A percentile compares a stretch with the other conserved stretches of the same genome.
These are phyloP conservation scores for Coelastrella sp. DNA, from an alignment of 139 green algal species.

Conservation along the genomic window DNA sequence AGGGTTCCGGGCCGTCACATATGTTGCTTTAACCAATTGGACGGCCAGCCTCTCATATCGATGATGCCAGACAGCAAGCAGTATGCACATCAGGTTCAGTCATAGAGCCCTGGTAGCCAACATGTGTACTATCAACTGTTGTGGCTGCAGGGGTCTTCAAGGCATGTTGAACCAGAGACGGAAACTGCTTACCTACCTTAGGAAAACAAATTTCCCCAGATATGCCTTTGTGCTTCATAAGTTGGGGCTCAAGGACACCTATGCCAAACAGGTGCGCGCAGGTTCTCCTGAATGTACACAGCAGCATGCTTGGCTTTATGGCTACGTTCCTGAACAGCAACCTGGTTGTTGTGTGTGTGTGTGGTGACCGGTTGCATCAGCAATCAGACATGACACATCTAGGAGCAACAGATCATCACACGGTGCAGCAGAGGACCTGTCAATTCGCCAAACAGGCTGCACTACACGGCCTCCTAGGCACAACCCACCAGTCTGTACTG, in stretches of 20 bases:
- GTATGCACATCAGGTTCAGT: too few relatives aligned
- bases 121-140: background rate
- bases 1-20: too few relatives aligned
- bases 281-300: background rate
- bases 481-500: background rate
- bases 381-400: background rate
- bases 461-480: too few relatives aligned
- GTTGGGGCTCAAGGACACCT: conserved; percentile 63
- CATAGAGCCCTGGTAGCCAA: background rate
- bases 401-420: background rate
- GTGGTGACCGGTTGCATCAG: background rate
- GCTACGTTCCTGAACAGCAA: too few relatives aligned
- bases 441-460: too few relatives aligned
- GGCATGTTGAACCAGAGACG: conserved; percentile 62
- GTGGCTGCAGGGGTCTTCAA: conserved; percentile 61
- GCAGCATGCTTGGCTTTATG: background rate
- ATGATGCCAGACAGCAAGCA: too few relatives aligned
- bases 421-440: background rate
- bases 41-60: too few relatives aligned
- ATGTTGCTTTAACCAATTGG: too few relatives aligned
- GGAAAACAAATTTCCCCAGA: conserved; percentile 52
- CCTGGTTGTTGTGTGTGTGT: background rate
- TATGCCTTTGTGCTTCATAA: conserved; percentile 59
- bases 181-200: conserved; percentile 61
- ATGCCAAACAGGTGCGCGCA: conserved; percentile 44